Evolutionary conservation across 2,329 filamentous ascomycete genomes (phyloP), one percentile per base, ranked within the genome.

Genomic region (Pseudopyricularia javanii): DNA sequence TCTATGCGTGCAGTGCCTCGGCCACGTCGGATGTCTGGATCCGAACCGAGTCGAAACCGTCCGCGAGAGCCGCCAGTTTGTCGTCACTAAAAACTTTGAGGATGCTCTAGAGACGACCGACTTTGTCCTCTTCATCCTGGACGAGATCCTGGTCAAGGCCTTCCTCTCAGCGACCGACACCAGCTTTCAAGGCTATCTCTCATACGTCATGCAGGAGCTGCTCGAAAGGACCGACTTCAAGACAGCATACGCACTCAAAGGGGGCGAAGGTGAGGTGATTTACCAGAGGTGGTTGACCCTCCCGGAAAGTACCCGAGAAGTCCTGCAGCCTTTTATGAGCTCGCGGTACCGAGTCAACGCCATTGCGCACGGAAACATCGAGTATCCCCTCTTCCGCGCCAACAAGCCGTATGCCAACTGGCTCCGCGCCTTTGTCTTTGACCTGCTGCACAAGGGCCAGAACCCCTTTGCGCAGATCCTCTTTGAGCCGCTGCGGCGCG

Each of bases 131-230:
- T 90, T 91, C 61, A 75, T 95, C 48, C 74, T 99, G 15, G 85
- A 95, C 61, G 79, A 94, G 62, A 85, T 95, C 7, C 73, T 98
- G 11, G 89, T 97, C 26, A 90, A 91, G 56, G 86, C 91, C 1
- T 99, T 98, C 63, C 73, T 95, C 45, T 95, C 91, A 1, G 86
- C 88, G 1, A 93, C 86, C 0, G 94, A 96, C 64, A 86, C 90
- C 2, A 84, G 82, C 58, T 78, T 90, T 6, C 93, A 97, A 66
- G 91, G 90, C 0, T 95, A 94, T 63, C 75, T 99, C 17, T 91
- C 91, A 1, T 98, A 87, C 67, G 88, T 86, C 2, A 96, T 98
- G 83, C 93, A 99, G 66, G 86, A 95, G 61, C 76, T 97, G 40
- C 76, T 97, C 3, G 83, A 84, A 47, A 82, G 85, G 58, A 88